Evolutionary conservation across 1,139 yeast genomes (phyloP).

Genomic region (Yamadazyma sp.): DNA sequence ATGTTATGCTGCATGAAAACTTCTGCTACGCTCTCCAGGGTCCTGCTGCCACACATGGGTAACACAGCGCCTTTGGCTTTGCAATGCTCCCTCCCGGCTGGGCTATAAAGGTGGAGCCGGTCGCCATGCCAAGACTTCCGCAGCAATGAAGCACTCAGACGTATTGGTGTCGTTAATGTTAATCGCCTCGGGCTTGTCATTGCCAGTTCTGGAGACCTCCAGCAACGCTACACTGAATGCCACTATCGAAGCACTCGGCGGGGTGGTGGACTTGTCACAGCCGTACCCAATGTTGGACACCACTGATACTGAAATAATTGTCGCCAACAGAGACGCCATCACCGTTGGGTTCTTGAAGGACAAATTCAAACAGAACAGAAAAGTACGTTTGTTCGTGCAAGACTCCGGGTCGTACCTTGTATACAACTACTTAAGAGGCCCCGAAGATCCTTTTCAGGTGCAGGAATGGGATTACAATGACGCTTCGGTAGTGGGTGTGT

Average conservation of each 20-base stretch:
- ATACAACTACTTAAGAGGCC: conserved; percentile 3
- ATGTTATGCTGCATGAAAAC: too few species aligned
- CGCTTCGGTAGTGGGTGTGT: conserved; percentile 2
- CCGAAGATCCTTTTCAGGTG: conserved; percentile 2
- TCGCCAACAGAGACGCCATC: conserved; percentile 4
- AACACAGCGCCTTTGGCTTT: too few species aligned
- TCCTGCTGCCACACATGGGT: too few species aligned
- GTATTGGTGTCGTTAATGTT: too few species aligned
- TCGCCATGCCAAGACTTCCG: too few species aligned
- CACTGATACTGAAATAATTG: conserved; percentile 7
- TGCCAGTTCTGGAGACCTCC: too few species aligned
- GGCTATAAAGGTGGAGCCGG: too few species aligned
- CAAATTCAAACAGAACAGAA: conserved; percentile 2
- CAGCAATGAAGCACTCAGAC: too few species aligned
- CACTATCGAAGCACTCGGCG: neutral
- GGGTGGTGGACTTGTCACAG: conserved; percentile 8
- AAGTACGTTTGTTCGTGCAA: conserved; percentile 7
- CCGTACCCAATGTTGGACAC: conserved; percentile 10
- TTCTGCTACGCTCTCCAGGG: too few species aligned
- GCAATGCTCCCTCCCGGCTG: too few species aligned
- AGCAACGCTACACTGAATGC: too few species aligned
- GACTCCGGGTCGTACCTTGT: conserved; percentile 10
- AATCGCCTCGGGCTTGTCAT: too few species aligned
- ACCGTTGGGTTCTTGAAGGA: conserved; percentile 6
- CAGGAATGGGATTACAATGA: conserved; percentile 14